Evolutionary conservation across 1,139 yeast genomes (phyloP), one percentile per base, ranked within the genome.

Genomic region (Kurtzmaniella quercitrusa): DNA sequence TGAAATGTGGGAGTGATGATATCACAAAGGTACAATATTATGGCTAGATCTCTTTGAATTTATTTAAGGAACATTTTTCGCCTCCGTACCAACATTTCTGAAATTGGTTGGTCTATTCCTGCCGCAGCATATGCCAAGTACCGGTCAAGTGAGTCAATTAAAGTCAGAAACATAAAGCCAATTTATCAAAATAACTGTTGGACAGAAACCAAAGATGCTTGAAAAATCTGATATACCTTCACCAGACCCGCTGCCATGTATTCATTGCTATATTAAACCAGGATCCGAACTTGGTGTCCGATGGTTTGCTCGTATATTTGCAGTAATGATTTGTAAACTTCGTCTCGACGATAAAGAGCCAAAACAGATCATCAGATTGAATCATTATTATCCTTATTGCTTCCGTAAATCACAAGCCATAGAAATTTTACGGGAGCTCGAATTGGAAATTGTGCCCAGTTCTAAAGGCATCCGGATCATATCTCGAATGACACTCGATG

Each of bases 391-490:
- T 49, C 80, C 85, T 0, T 88, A 55, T 55, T 60, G 82, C 1
- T 88, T 88, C 56, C 56, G 72, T 0, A 47, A 75, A 0, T 67
- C 69, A 2, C 74, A 68, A 2, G 95, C 89, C n/a, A 9, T 26
- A 12, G 9, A 4, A 3, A 14, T 9, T 4, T 26, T 26, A 9
- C 9, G n/a, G 30, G 30, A 26, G 12, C 30, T 26, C 9, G 30
- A 26, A 9, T 26, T 26, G 12, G 30, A 26, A 14, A 9, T 26
- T 11, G 84, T 6, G 16, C 34, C 34, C 17, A 30, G 18, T 30
- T 14, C 34, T 11, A 18, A 30, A 14, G 18, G 5, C 15, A 16
- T 30, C 9, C 18, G 16, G 5, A 8, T 30, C 17, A 14, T 4
- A 5, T 12, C 18, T 9, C n/a, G 7, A 5, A 30, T 30, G 18